These are phyloP conservation scores for Saccharomycopsis hybrid DNA, from an alignment of 1,139 yeast genomes.

Conservation along the genomic window DNA sequence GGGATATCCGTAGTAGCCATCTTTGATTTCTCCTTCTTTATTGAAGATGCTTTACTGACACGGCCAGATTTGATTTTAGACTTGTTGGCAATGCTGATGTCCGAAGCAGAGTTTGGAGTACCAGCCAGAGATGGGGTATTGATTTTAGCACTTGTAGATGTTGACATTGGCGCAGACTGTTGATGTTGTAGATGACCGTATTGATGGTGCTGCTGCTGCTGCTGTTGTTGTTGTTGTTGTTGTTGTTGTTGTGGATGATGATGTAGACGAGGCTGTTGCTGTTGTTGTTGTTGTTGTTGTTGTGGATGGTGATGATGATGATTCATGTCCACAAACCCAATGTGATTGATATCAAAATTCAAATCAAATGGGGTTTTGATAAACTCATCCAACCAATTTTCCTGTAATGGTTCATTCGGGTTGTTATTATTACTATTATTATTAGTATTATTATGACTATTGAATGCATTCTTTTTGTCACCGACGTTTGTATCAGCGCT, in stretches of 20 bases:
- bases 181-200: background rate
- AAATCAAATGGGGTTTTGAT: constrained; percentile 56
- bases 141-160: background rate
- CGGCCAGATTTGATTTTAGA: constrained; percentile 22
- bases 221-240: background rate
- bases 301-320: constrained; percentile 27
- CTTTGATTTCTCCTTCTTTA: constrained; percentile 8
- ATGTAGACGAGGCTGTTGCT: background rate
- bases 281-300: constrained; percentile 4
- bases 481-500: no score
- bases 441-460: background rate
- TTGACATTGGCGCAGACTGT: background rate
- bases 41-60: background rate
- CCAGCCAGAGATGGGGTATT: background rate
- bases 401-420: constrained; percentile 28
- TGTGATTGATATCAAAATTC: constrained; percentile 45
- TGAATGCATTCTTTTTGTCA: no score
- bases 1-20: constrained; percentile 34
- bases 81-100: background rate
- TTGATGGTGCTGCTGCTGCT: background rate
- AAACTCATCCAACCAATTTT: constrained; percentile 66
- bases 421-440: constrained; percentile 6
- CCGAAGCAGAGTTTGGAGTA: background rate
- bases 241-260: background rate
- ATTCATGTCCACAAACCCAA: constrained; percentile 50